Percentiles rank a stretch among this genome's conserved stretches.
Evolutionary conservation across 768 basidiomycete species (phyloP).

Genomic region (Chalciporus piperatus): DNA sequence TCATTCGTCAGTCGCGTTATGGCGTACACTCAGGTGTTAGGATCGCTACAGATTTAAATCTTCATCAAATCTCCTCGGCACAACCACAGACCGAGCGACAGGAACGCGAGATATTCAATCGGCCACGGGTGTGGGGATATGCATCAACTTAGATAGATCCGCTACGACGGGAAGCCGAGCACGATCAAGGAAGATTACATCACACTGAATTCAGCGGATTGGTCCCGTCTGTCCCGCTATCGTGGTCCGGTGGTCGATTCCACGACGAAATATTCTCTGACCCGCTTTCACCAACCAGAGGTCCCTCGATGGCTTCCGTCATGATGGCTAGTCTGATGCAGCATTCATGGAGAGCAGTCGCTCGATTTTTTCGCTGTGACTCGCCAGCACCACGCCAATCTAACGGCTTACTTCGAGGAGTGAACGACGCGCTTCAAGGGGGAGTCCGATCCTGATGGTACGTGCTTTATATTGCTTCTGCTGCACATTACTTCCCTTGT

Average conservation of each 20-base stretch:
- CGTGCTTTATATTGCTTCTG: constrained; percentile 49
- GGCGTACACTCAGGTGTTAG: constrained; percentile 30
- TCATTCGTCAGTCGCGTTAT: not conserved
- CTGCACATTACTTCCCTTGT: constrained; percentile 72
- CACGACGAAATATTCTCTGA: constrained; percentile 78
- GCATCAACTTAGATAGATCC: constrained; percentile 85
- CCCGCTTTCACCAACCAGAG: constrained; percentile 58
- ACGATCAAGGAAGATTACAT: constrained; percentile 85
- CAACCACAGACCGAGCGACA: constrained; percentile 71
- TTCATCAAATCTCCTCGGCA: constrained; percentile 62
- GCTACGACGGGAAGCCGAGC: constrained; percentile 82
- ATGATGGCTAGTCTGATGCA: not conserved
- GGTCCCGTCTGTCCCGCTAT: constrained; percentile 70
- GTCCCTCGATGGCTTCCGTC: not conserved
- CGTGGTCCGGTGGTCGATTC: constrained; percentile 65
- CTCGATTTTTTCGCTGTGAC: constrained; percentile 70
- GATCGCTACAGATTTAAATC: constrained; percentile 86
- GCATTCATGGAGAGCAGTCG: constrained; percentile 36
- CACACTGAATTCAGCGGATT: constrained; percentile 67
- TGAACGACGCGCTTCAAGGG: constrained; percentile 59
- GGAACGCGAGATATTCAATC: constrained; percentile 81
- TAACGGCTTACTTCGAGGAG: constrained; percentile 62
- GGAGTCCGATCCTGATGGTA: constrained; percentile 60
- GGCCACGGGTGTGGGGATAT: constrained; percentile 85
- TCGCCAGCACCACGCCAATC: constrained; percentile 52